A percentile compares a stretch with the other conserved stretches of the same genome.
Conservation (phyloP, 352 stramenopile genomes). For the Phytopythium kandeliae region DNA sequence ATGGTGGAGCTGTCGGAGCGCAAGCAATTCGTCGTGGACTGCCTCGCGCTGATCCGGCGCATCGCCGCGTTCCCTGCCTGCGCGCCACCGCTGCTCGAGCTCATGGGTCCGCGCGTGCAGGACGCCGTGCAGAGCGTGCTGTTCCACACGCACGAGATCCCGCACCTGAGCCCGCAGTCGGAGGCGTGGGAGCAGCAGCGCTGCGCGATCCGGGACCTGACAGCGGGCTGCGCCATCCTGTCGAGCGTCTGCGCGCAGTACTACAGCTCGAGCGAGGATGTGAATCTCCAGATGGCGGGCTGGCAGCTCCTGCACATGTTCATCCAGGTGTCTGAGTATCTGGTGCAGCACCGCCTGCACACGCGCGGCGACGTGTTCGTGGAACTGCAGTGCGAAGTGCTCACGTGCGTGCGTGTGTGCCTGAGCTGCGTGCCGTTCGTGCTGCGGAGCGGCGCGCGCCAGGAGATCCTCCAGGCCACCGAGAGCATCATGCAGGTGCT, state of each 20-base stretch:
- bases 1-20: conserved; percentile 57
- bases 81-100: conserved; percentile 40
- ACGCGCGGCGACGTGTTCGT: conserved; percentile 47
- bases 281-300: conserved; percentile 51
- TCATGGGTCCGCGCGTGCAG: conserved; percentile 44
- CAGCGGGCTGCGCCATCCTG: conserved; percentile 45
- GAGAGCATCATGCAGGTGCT: conserved; percentile 50
- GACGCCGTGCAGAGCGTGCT: conserved; percentile 29
- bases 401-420: conserved; percentile 57
- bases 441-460: conserved; percentile 35
- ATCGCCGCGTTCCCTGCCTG: conserved; percentile 60
- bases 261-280: conserved; percentile 46
- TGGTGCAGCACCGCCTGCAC: conserved; percentile 50
- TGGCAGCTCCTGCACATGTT: conserved; percentile 67
- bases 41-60: conserved; percentile 59
- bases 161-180: conserved; percentile 27
- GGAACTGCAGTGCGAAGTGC: conserved; percentile 53
- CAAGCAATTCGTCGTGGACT: conserved; percentile 73
- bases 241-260: conserved; percentile 56
- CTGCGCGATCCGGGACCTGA: conserved; percentile 51
- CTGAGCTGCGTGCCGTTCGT: conserved; percentile 62
- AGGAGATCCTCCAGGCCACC: conserved; percentile 45
- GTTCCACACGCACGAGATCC: conserved; percentile 45
- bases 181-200: conserved; percentile 46
- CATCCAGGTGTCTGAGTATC: conserved; percentile 53